Percentiles rank a stretch among this genome's conserved stretches.
These are phyloP conservation scores for Candida takata DNA, from an alignment of 805 yeast genomes.

Conservation along the genomic window DNA sequence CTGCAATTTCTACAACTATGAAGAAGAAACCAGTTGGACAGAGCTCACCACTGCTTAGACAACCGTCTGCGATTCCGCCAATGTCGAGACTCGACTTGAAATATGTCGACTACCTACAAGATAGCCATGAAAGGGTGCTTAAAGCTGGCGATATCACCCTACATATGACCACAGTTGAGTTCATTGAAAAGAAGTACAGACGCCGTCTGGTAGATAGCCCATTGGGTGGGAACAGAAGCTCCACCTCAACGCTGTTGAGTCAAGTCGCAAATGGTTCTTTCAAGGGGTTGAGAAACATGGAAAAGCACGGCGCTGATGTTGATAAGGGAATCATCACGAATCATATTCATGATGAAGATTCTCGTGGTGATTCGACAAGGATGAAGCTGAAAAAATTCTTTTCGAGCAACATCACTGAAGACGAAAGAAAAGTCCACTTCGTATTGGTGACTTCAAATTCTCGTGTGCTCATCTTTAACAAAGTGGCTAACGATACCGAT, in stretches of 20 bases:
- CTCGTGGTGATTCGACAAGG: conserved; percentile 11
- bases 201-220: conserved; percentile 58
- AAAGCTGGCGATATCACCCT: conserved; percentile 49
- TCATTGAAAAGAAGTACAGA: conserved; percentile 48
- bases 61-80: conserved; percentile 32
- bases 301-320: conserved; percentile 23
- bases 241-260: conserved; percentile 31
- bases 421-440: conserved; percentile 40
- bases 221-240: conserved; percentile 33
- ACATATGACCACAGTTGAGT: conserved; percentile 36
- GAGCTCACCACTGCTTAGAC: background rate
- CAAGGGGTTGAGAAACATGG: conserved; percentile 33
- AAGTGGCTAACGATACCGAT: conserved; percentile 27
- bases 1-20: conserved; percentile 14
- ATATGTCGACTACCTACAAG: conserved; percentile 48
- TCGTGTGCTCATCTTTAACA: conserved; percentile 46
- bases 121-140: conserved; percentile 53
- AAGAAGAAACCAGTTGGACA: conserved; percentile 7
- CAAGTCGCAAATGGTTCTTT: conserved; percentile 40
- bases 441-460: conserved; percentile 57
- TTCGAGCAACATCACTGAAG: conserved; percentile 18
- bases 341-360: conserved; percentile 15
- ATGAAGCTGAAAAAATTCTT: conserved; percentile 21
- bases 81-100: conserved; percentile 48
- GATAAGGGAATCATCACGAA: conserved; percentile 24